Percentiles rank a stretch among this genome's conserved stretches.
phyloP scores from a whole-genome alignment of 129 eudicot genomes.

The Chrysanthemum makinoi region DNA sequence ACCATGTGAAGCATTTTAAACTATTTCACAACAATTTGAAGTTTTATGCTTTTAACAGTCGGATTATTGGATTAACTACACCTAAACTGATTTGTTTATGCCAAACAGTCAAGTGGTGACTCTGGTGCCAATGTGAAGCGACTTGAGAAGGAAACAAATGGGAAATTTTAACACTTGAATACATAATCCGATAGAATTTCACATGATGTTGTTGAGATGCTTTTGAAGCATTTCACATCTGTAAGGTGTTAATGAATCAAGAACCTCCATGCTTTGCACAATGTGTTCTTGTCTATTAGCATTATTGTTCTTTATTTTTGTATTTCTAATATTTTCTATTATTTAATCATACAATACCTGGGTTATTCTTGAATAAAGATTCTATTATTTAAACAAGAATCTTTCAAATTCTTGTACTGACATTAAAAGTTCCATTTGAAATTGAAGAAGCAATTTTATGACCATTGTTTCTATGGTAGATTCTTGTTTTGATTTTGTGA shows the following conservation, averaged over 20 bases:
- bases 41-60: background rate
- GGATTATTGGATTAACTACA: background rate
- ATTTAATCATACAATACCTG: background rate
- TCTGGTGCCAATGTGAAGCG: constrained; percentile 86
- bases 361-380: background rate
- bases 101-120: constrained; percentile 73
- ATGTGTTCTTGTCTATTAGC: background rate
- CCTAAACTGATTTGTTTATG: background rate
- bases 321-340: constrained; percentile 9
- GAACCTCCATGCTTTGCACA: no score
- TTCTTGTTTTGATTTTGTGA: no score
- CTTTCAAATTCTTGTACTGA: no score
- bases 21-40: background rate
- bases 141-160: constrained; percentile 70
- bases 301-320: background rate
- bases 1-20: background rate
- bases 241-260: no score
- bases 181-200: no score
- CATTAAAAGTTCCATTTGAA: no score
- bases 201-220: no score
- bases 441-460: no score
- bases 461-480: no score
- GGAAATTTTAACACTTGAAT: constrained; percentile 22
- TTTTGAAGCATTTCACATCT: no score
- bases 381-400: no score